Base-by-base conservation (phyloP, 1,284 basidiomycete species). In the Papiliotrema flavescens region DNA sequence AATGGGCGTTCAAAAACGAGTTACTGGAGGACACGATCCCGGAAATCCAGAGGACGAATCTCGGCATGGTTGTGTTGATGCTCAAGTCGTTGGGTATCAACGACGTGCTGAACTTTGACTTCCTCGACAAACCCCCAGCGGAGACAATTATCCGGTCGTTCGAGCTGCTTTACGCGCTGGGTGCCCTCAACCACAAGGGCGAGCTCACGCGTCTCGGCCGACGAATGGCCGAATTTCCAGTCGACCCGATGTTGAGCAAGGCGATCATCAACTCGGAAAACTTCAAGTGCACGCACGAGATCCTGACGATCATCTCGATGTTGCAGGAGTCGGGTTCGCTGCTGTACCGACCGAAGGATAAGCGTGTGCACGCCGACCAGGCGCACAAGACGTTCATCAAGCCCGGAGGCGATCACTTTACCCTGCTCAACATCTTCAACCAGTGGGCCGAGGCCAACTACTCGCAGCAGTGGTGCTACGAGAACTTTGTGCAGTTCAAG, bases 371-470 rank as follows among this genome's bases (percentile, higher is more conserved):
- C 68, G 93, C 93, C 22, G 95, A 98, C 69, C 91, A 96, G 76
- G 95, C 95, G 2, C 84, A 95, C 51, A 90, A 96, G 74, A 97
- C 96, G 70, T 98, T 98, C 74, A 85, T 94, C 49, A 90, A 89
- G 45, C 80, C 88, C 0, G 96, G 93, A n/a, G 95, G 96, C 17
- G 96, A 99, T 69, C 95, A 98, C 77, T 97, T 98, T 71, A 98
- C 94, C 2, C 78, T 98, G 51, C 82, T 98, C 41, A 97, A 97
- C 71, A 91, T 98, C 7, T 98, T 92, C 88, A 90, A 97, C 71
- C 93, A 98, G 72, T 99, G 95, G 94, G 90, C 90, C 24, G 94
- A 98, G 66, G 90, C 90, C 37, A 91, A 90, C 68, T 98, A 94
- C 74, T 92, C 89, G 24, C 90, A 93, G 67, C 90, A 92, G 55